Conservation (phyloP, 1,284 basidiomycete species). For the Sparassis latifolia region DNA sequence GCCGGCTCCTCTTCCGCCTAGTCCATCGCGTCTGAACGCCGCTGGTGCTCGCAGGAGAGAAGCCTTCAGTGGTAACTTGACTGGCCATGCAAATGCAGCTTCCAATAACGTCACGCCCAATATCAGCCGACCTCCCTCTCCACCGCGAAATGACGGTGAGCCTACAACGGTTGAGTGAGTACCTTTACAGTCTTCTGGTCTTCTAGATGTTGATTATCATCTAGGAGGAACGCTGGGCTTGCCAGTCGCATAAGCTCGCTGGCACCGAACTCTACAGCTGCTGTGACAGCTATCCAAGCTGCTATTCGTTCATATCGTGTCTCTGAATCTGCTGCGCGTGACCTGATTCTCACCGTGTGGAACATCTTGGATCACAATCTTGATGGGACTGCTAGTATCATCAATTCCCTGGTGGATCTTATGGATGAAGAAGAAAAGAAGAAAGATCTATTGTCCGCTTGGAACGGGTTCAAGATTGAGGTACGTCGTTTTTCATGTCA, state of each 20-base stretch:
- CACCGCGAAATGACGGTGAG: conserved; percentile 42
- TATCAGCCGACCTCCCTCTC: conserved; percentile 27
- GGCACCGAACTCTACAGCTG: conserved; percentile 66
- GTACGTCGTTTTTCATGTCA: conserved; percentile 33
- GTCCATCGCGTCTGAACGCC: conserved; percentile 23
- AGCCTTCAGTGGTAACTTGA: conserved; percentile 63
- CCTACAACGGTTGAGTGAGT: conserved; percentile 50
- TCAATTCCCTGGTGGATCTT: conserved; percentile 75
- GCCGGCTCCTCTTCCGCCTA: conserved; percentile 28
- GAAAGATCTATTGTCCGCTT: conserved; percentile 62
- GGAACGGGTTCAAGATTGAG: conserved; percentile 84
- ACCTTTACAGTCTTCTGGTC: conserved; percentile 1
- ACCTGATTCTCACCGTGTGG: conserved; percentile 85
- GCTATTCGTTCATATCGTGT: conserved; percentile 77
- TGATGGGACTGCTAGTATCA: conserved; percentile 72
- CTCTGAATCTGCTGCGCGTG: conserved; percentile 76
- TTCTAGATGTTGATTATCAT: background rate
- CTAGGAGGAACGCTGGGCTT: conserved; percentile 66
- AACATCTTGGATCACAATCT: conserved; percentile 75
- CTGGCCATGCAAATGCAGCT: conserved; percentile 22
- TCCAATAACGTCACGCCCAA: conserved; percentile 10
- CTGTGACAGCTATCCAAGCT: conserved; percentile 72
- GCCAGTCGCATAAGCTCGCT: conserved; percentile 63
- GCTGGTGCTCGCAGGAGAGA: conserved; percentile 39
- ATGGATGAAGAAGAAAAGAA: conserved; percentile 87